Evolutionary conservation across 306 rosid species (phyloP), one percentile per base, ranked within the genome.

Genomic region (Corylus heterophylla): DNA sequence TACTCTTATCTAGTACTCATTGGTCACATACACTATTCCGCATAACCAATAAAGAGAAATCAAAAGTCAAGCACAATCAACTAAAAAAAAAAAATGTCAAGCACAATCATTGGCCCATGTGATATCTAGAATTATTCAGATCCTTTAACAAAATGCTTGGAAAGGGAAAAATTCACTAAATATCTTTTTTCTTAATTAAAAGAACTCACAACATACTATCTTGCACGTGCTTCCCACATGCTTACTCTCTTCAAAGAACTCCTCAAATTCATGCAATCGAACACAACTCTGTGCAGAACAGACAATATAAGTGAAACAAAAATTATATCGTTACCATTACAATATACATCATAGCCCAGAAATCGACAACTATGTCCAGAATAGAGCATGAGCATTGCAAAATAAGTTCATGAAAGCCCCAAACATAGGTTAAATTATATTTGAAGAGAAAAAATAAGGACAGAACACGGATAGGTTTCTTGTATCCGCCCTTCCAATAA

Each of bases 181-280:
- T 16, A 7, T 64, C 35, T 14, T 4, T 4, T 29, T 64, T 64
- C 7, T 5, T 63, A 13, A 7, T 37, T 37, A 35, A 64, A 64
- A 63, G 37, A 62, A 52, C 68, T 42, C 13, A 64, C n/a, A 31
- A 29, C 64, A 51, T 45, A 5, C 44, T 13, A 76, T 25, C 5
- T 4, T 64, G 37, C 63, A 29, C 7, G 55, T 25, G 48, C 29
- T 16, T 29, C 35, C 3, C 44, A 52, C 45, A 3, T 31, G 56
- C 64, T 7, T 2, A 45, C 48, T 29, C 55, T 45, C 17, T 44
- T n/a, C 48, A 37, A 64, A 71, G 71, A 29, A 66, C 45, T 48
- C 75, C n/a, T 48, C 39, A 37, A 64, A 45, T 42, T 54, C 78
- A 81, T 42, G 58, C 59, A 25, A 64, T 29, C 54, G 71, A 25